Evolutionary conservation across 352 stramenopile genomes (phyloP).

Genomic region (Phytophthora cajani): DNA sequence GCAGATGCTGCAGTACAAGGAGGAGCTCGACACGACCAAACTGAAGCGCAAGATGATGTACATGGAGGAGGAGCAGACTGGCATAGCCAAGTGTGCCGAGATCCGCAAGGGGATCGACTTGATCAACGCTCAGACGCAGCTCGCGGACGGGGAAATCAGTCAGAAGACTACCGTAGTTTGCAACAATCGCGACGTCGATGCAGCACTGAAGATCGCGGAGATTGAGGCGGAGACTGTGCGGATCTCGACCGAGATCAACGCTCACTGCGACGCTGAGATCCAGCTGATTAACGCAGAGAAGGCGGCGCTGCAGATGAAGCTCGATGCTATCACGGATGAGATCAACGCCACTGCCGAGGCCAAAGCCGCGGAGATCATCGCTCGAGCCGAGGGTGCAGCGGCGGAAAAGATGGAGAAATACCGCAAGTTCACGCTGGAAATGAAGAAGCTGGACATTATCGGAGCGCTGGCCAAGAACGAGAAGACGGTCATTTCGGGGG

Average conservation of each 20-base stretch:
- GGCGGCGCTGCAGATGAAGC: constrained; percentile 38
- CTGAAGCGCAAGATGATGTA: constrained; percentile 50
- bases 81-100: constrained; percentile 45
- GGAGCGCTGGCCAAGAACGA: constrained; percentile 50
- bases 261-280: constrained; percentile 53
- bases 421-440: constrained; percentile 47
- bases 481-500: constrained; percentile 53
- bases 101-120: constrained; percentile 60
- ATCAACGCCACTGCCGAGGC: constrained; percentile 38
- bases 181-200: constrained; percentile 54
- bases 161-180: constrained; percentile 58
- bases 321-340: constrained; percentile 45
- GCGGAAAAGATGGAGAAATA: constrained; percentile 51
- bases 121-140: constrained; percentile 54
- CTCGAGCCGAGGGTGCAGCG: constrained; percentile 46
- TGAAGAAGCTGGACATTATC: constrained; percentile 55
- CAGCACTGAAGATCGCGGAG: constrained; percentile 47
- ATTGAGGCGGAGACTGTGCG: constrained; percentile 56
- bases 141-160: constrained; percentile 57
- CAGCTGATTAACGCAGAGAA: constrained; percentile 50
- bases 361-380: constrained; percentile 54
- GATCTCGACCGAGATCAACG: constrained; percentile 50
- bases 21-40: constrained; percentile 52
- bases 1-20: constrained; percentile 62
- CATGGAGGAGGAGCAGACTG: constrained; percentile 65